phyloP scores from a whole-genome alignment of 805 yeast species.

The Saccharomycopsis sp. region DNA sequence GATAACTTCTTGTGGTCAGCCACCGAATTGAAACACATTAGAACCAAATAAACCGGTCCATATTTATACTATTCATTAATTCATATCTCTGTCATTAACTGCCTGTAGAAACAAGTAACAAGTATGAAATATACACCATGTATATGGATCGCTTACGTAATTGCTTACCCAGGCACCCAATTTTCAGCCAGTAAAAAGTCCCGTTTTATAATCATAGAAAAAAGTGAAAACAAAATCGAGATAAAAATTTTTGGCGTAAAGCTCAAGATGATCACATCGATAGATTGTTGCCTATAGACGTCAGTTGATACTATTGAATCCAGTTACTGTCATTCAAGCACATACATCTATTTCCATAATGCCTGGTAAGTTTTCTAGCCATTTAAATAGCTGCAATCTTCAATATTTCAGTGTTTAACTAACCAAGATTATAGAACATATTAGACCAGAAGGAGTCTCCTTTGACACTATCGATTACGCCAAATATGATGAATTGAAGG shows the following conservation, averaged over 20 bases:
- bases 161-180: not conserved
- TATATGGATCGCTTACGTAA: not conserved
- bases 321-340: not conserved
- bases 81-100: not conserved
- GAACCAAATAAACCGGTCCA: constrained; percentile 52
- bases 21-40: constrained; percentile 70
- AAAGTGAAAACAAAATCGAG: not conserved
- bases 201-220: constrained; percentile 1
- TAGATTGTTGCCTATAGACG: not conserved
- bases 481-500: constrained; percentile 52
- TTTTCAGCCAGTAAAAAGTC: constrained; percentile 1
- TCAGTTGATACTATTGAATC: not conserved
- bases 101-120: too few relatives aligned
- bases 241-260: not conserved
- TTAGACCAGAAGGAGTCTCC: constrained; percentile 65
- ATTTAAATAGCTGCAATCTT: not conserved
- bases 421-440: constrained; percentile 29
- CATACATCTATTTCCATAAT: not conserved
- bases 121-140: too few relatives aligned
- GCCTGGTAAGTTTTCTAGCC: not conserved
- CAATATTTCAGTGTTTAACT: not conserved
- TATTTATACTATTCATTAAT: not conserved
- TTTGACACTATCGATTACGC: constrained; percentile 78
- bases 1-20: constrained; percentile 61
- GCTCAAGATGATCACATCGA: not conserved